Conservation (phyloP, 495 filamentous ascomycete genomes). For the Staphylotrichum longicolle region DNA sequence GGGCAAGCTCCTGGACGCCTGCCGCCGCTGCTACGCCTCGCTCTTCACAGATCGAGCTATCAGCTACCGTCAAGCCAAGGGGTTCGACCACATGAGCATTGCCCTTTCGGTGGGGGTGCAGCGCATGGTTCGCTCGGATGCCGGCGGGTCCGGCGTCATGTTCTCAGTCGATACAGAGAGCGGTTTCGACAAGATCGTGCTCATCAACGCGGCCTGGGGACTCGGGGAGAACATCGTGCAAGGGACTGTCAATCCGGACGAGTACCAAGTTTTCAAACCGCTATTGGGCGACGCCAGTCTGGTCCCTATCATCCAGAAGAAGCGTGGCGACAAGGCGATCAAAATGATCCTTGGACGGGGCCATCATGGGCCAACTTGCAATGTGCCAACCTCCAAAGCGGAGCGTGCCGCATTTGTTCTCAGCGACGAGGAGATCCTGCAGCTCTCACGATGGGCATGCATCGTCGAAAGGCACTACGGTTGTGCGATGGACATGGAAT, state of each 20-base stretch:
- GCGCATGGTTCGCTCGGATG: conserved; percentile 40
- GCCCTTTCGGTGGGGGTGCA: conserved; percentile 40
- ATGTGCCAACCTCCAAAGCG: conserved; percentile 40
- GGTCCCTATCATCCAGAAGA: conserved; percentile 28
- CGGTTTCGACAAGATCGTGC: conserved; percentile 38
- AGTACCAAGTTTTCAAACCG: conserved; percentile 43
- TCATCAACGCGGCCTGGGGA: conserved; percentile 42
- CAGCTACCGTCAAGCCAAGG: conserved; percentile 38
- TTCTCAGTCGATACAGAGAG: conserved; percentile 42
- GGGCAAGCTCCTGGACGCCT: conserved; percentile 30
- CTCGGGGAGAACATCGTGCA: conserved; percentile 42
- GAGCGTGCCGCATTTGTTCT: conserved; percentile 36
- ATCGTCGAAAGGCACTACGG: conserved; percentile 39
- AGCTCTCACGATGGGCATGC: conserved; percentile 39
- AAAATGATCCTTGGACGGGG: conserved; percentile 28
- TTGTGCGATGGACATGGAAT: conserved; percentile 43
- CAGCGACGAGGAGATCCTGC: conserved; percentile 35
- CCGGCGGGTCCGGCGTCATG: conserved; percentile 38
- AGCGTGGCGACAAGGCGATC: conserved; percentile 27
- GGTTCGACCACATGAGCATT: conserved; percentile 36
- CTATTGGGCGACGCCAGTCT: conserved; percentile 21
- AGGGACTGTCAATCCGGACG: conserved; percentile 40
- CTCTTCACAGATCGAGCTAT: conserved; percentile 41
- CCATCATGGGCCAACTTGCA: conserved; percentile 28
- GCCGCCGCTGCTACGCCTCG: conserved; percentile 37